Base-by-base conservation (phyloP, 768 basidiomycete species). In the Ramaria rubella region DNA sequence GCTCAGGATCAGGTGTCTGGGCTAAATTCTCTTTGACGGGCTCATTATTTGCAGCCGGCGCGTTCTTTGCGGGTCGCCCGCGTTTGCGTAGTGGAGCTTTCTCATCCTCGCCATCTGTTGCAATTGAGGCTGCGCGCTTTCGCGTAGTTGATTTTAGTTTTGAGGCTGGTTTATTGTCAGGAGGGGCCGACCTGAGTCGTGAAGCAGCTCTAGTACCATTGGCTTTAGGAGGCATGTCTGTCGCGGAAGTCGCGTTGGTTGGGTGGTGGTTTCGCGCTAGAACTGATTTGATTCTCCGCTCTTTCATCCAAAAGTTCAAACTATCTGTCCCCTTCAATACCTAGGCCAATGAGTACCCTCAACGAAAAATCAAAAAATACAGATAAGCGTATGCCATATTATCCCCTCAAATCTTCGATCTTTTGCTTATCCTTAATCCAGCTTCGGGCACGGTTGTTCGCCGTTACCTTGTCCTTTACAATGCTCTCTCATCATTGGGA, bases 381-480 rank as follows among this genome's bases (percentile, higher is more conserved):
- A 15, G 31, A 33, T 56, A 36, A 56, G n/a, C 24, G 31, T 31
- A n/a, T 7, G 9, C n/a, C 12, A 11, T 15, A 9, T 30, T 34
- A 46, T 14, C 15, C 15, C 24, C 17, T 19, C 8, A 40, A 46
- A 5, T 21, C 26, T 8, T 11, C 33, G 40, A n/a, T n/a, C 24
- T 6, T 30, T 42, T 21, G 24, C n/a, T n/a, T n/a, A 31, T 24
- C 42, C 24, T 21, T 30, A 12, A 4, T 26, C 11, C 38, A 57
- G 57, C 24, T 44, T 26, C 19, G 19, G 58, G 27, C 15, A 23
- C 46, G 9, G 15, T 27, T 17, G 58, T 70, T 31, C 67, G 64
- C 55, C 72, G 71, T 67, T 96, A 95, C 72, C 78, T 97, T 3
- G 63, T 89, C 55, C 67, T 72, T 0, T 97, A 94, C 78, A 96